Evolutionary conservation across 192 early-diverging fungal species (phyloP).

Genomic region (Backusella australiensis): DNA sequence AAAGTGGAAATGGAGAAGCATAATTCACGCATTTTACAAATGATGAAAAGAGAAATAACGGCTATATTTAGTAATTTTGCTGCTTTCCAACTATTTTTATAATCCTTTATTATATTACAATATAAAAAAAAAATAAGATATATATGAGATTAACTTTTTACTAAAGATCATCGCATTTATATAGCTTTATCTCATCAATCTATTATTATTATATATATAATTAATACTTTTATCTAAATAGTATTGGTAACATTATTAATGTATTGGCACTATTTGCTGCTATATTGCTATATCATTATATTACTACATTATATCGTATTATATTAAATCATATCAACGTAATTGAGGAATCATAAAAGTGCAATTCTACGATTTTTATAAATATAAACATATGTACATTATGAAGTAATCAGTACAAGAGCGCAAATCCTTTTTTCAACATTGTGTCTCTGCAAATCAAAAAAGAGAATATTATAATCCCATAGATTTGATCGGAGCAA

Average conservation of each 20-base stretch:
- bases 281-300: no score
- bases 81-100: slow-evolving; percentile 3
- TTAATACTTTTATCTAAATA: not conserved
- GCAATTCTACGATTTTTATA: no score
- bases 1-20: not conserved
- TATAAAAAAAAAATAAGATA: not conserved
- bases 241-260: not conserved
- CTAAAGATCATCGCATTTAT: not conserved
- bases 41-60: slow-evolving; percentile 1
- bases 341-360: no score
- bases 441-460: not conserved
- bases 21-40: not conserved
- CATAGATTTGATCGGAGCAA: not conserved
- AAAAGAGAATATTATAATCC: not conserved
- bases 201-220: not conserved
- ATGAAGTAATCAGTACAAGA: not conserved
- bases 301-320: no score
- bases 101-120: not conserved
- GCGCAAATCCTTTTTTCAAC: not conserved
- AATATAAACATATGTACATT: no score
- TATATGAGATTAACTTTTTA: not conserved
- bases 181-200: not conserved
- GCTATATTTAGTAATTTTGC: slow-evolving; percentile 9
- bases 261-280: not conserved
- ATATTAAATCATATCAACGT: no score